phyloP scores from a whole-genome alignment of 2,329 filamentous ascomycete species.

The Cadophora malorum region DNA sequence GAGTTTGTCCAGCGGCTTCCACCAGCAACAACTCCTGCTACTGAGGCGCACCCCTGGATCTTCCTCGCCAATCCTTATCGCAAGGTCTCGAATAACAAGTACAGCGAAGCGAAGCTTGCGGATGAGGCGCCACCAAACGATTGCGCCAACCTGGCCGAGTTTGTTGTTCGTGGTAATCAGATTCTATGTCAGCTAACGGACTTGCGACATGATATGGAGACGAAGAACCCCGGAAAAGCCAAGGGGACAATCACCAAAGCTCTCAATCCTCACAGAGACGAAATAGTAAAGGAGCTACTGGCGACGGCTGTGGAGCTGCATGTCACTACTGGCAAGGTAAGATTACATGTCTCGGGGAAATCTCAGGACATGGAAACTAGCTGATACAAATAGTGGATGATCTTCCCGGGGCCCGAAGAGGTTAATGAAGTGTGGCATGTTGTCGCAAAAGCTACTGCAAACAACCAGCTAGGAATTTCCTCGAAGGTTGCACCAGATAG shows the following conservation, averaged over 20 bases:
- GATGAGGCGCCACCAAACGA: constrained; percentile 40
- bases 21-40: constrained; percentile 62
- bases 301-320: constrained; percentile 63
- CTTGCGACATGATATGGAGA: constrained; percentile 55
- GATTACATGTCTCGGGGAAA: constrained; percentile 14
- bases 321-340: constrained; percentile 71
- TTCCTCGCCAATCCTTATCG: constrained; percentile 70
- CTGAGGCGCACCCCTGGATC: constrained; percentile 68
- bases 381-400: constrained; percentile 68
- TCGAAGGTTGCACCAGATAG: constrained; percentile 74
- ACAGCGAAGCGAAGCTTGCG: constrained; percentile 41
- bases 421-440: constrained; percentile 70
- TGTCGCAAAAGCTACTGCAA: constrained; percentile 70
- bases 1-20: constrained; percentile 73
- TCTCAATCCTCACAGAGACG: constrained; percentile 46
- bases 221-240: constrained; percentile 45
- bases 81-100: constrained; percentile 26
- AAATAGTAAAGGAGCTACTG: constrained; percentile 61
- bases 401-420: constrained; percentile 63
- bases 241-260: constrained; percentile 34
- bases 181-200: constrained; percentile 46
- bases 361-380: neutral
- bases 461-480: constrained; percentile 71
- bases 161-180: constrained; percentile 33
- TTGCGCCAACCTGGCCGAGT: constrained; percentile 33